Conservation (phyloP, 345 rosid species). For the Isatis tinctoria region DNA sequence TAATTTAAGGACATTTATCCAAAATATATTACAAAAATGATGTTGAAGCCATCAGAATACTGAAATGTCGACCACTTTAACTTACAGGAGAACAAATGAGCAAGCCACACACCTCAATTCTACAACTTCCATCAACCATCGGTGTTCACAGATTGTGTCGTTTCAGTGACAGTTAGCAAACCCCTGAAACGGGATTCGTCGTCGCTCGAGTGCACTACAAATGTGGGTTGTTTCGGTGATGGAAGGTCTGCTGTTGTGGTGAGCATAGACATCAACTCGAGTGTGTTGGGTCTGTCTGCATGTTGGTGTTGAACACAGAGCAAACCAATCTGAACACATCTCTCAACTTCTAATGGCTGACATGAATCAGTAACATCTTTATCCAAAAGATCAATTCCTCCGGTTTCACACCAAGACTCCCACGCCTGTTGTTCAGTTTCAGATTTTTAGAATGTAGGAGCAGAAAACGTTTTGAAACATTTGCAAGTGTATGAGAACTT, state of each 20-base stretch:
- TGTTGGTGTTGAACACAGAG: conserved; percentile 24
- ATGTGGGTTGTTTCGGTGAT: conserved; percentile 15
- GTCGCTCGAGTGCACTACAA: neutral
- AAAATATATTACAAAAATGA: neutral
- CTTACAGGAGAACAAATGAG: neutral
- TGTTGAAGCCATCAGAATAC: neutral
- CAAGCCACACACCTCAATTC: neutral
- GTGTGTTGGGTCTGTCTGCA: conserved; percentile 10
- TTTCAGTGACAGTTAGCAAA: neutral
- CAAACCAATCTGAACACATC: conserved; percentile 23
- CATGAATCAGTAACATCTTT: neutral
- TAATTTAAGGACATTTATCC: neutral
- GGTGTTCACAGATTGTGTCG: conserved; percentile 1
- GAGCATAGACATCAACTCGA: conserved; percentile 18
- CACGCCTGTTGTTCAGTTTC: conserved; percentile 2
- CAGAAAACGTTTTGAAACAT: neutral
- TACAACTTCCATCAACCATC: neutral
- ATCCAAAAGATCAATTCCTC: conserved; percentile 16
- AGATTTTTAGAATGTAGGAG: neutral
- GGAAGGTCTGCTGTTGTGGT: conserved; percentile 17
- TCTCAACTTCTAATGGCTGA: neutral
- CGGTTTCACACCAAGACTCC: conserved; percentile 14
- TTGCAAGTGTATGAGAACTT: neutral
- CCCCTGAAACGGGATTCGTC: neutral
- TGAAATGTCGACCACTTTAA: neutral